These are phyloP conservation scores for Talaromyces adpressus DNA, from an alignment of 495 filamentous ascomycete species.

Conservation along the genomic window DNA sequence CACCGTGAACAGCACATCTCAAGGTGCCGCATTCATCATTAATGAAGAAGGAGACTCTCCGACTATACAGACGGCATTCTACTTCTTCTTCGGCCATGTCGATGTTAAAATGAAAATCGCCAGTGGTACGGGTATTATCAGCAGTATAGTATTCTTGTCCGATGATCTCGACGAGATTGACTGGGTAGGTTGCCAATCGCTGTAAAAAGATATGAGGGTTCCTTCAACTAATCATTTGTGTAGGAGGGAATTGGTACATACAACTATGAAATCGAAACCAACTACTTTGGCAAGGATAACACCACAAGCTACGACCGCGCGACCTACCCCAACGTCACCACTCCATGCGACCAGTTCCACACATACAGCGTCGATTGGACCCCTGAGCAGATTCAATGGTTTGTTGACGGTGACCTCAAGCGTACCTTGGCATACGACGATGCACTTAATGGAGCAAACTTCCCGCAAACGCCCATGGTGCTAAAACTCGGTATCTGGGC, in stretches of 20 bases:
- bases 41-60: slow-evolving; percentile 53
- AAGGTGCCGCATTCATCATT: slow-evolving; percentile 59
- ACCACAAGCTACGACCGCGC: slow-evolving; percentile 67
- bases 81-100: slow-evolving; percentile 70
- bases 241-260: slow-evolving; percentile 53
- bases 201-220: background rate
- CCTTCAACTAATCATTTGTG: background rate
- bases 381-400: slow-evolving; percentile 63
- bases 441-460: slow-evolving; percentile 54
- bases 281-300: slow-evolving; percentile 83
- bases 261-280: slow-evolving; percentile 58
- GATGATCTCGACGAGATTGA: slow-evolving; percentile 86
- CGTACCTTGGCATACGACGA: slow-evolving; percentile 57
- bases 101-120: slow-evolving; percentile 58
- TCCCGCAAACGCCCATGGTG: slow-evolving; percentile 76
- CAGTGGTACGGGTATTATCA: slow-evolving; percentile 64
- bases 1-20: slow-evolving; percentile 52
- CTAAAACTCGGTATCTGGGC: slow-evolving; percentile 72
- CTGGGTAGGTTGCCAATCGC: slow-evolving; percentile 43
- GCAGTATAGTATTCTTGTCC: slow-evolving; percentile 71
- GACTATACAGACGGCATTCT: slow-evolving; percentile 60
- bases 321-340: slow-evolving; percentile 38
- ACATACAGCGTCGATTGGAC: slow-evolving; percentile 83
- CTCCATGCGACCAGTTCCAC: slow-evolving; percentile 60
- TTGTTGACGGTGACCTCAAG: slow-evolving; percentile 60